phyloP scores from a whole-genome alignment of 2,329 filamentous ascomycete genomes.

The Ceratocystis cacaofunesta region DNA sequence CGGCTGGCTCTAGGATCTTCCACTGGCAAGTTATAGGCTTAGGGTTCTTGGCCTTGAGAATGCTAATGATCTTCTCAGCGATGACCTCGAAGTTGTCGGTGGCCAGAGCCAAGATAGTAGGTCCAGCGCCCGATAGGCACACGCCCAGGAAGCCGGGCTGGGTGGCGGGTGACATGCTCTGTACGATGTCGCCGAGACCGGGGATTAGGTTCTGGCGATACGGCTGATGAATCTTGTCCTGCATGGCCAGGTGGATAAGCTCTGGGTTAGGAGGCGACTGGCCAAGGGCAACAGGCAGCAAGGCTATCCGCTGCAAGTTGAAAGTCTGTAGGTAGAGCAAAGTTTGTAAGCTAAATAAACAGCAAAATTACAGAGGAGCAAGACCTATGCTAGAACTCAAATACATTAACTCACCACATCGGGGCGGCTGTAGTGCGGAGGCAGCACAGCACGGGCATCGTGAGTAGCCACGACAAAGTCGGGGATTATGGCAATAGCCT shows the following conservation, averaged over 20 bases:
- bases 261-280: conserved; percentile 81
- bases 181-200: conserved; percentile 76
- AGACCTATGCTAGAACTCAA: neutral
- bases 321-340: conserved; percentile 45
- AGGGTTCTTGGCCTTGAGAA: conserved; percentile 47
- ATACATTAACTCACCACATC: conserved; percentile 54
- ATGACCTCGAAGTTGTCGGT: conserved; percentile 82
- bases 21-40: conserved; percentile 58
- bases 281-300: conserved; percentile 78
- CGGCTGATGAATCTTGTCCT: conserved; percentile 94
- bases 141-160: conserved; percentile 85
- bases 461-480: conserved; percentile 94
- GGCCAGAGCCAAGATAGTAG: conserved; percentile 84
- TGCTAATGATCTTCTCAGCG: conserved; percentile 59
- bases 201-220: conserved; percentile 88
- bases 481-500: conserved; percentile 90
- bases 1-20: conserved; percentile 76
- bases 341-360: neutral
- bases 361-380: too few relatives aligned
- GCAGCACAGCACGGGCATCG: conserved; percentile 73
- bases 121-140: conserved; percentile 86
- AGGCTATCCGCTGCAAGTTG: conserved; percentile 85
- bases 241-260: conserved; percentile 95
- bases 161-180: conserved; percentile 74
- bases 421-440: conserved; percentile 59